Base-by-base conservation (phyloP, 2,329 filamentous ascomycete species). In the Hymenoscyphus repandus region DNA sequence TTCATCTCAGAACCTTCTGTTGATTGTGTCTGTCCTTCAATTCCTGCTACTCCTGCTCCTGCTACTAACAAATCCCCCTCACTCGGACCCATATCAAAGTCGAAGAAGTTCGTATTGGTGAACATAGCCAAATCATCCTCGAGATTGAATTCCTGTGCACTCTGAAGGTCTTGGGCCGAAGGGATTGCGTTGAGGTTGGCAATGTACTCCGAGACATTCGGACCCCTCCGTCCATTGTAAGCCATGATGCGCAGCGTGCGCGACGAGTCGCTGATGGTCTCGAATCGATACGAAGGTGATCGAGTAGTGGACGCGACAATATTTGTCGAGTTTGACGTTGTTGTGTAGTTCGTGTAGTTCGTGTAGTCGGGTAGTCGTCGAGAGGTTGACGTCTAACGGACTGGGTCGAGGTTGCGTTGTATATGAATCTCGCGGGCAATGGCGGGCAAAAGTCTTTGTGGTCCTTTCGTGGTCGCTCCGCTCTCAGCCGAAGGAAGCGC, bases 141-240 rank as follows among this genome's bases (percentile, higher is more conserved):
- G 56, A 86, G 73, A 61, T 78, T 78, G 68, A 84, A 78, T 46
- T 75, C 71, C 51, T 76, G 72, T 27, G 74, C 62, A 47, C 75
- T 78, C 33, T 61, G 56, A 54, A 85, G 76, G 48, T 86, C 79
- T 61, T 83, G 81, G 54, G 85, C 74, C 54, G 83, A 74, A 2
- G 78, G 78, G 50, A 85, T 74, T 41, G 78, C 80, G 74, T 96
- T 96, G 63, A 96, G 77, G 61, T 91, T 86, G 64, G 88, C 86
- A 59, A 96, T 78, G 73, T 93, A 95, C 66, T 90, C 86, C 65
- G 90, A 90, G 71, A 96, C 88, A 69, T 95, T 95, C 65, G 88
- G 86, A 62, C 81, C 87, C 66, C 86, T 83, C 56, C 89, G 86
- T 65, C 84, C 85, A 70, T 79, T 83, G 78, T 83, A 90, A 67